Conservation (phyloP, 1,139 yeast species). For the Blastobotrys apis region DNA sequence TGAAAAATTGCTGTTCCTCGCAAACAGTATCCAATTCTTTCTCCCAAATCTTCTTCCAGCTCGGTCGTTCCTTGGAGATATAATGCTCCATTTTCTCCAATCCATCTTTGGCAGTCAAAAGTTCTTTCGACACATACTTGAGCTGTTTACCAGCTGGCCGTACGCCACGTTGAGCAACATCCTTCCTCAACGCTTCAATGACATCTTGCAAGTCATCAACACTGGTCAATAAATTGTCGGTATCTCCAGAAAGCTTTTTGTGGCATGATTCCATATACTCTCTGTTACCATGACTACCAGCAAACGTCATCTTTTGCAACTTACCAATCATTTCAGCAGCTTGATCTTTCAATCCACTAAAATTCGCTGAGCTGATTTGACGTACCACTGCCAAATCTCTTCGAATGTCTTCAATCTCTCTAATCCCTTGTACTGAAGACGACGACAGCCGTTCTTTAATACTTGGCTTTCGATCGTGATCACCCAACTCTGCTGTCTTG, state of each 20-base stretch:
- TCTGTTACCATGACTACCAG: slow-evolving; percentile 49
- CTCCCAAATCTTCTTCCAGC: slow-evolving; percentile 93
- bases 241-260: slow-evolving; percentile 64
- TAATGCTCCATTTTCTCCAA: slow-evolving; percentile 56
- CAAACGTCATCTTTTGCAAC: slow-evolving; percentile 45
- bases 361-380: slow-evolving; percentile 52
- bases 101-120: slow-evolving; percentile 51
- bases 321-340: slow-evolving; percentile 46
- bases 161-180: slow-evolving; percentile 89
- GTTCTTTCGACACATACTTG: slow-evolving; percentile 60
- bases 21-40: slow-evolving; percentile 83
- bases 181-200: slow-evolving; percentile 84
- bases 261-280: slow-evolving; percentile 77
- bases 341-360: slow-evolving; percentile 42
- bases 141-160: slow-evolving; percentile 74
- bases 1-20: slow-evolving; percentile 89
- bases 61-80: slow-evolving; percentile 66
- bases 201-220: slow-evolving; percentile 92
- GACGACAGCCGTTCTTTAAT: slow-evolving; percentile 3
- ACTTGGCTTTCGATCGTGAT: not conserved
- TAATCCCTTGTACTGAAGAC: slow-evolving; percentile 1
- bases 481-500: no score
- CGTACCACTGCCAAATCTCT: slow-evolving; percentile 61
- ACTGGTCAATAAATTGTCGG: slow-evolving; percentile 66
- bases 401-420: slow-evolving; percentile 36